phyloP scores from a whole-genome alignment of 2,329 filamentous ascomycete species.

The Trichoderma sp. region DNA sequence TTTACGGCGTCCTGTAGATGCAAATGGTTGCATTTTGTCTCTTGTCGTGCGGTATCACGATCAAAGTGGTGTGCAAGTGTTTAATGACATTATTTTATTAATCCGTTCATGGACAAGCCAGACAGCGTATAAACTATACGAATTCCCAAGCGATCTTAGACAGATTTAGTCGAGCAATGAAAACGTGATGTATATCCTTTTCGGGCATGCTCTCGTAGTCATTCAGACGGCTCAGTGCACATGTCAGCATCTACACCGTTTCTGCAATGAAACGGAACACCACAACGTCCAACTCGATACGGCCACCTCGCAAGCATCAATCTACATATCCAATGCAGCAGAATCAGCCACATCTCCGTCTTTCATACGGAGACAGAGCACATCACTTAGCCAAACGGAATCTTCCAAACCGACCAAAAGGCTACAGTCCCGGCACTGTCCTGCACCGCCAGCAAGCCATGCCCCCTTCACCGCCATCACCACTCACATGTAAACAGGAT shows the following conservation, averaged over 20 bases:
- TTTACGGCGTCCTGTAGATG: background rate
- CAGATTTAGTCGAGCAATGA: background rate
- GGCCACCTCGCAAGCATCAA: no score
- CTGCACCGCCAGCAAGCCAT: background rate
- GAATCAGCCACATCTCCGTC: background rate
- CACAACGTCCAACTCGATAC: background rate
- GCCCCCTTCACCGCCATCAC: slow-evolving; percentile 4
- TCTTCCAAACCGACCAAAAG: background rate
- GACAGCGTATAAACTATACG: background rate
- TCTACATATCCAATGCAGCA: background rate
- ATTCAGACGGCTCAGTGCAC: background rate
- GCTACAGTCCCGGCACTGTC: background rate
- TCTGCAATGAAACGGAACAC: background rate
- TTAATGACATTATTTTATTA: fast-evolving
- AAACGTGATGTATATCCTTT: background rate
- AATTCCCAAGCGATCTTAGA: background rate
- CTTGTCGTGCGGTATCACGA: background rate
- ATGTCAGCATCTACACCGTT: background rate
- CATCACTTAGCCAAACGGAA: background rate
- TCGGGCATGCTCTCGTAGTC: background rate
- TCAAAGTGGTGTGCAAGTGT: no score
- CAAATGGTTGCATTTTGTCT: background rate
- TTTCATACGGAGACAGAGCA: background rate
- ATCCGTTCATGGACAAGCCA: fast-evolving
- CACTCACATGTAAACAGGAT: background rate